A percentile compares a stretch with the other conserved stretches of the same genome.
Evolutionary conservation across 2,329 filamentous ascomycete genomes (phyloP).

Genomic region (Penicillium sp.): DNA sequence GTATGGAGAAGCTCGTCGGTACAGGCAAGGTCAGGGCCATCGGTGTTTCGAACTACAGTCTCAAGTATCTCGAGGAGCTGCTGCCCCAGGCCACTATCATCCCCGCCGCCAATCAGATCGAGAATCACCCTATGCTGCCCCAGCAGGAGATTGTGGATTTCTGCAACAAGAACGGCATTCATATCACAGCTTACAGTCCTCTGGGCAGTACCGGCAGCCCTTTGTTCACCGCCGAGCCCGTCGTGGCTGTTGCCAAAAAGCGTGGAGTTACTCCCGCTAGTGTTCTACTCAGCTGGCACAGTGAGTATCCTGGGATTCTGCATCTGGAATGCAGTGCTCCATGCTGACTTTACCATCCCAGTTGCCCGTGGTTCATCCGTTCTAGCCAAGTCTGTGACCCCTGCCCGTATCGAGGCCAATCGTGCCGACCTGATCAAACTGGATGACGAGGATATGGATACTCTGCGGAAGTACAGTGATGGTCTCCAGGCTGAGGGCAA

Average conservation of each 20-base stretch:
- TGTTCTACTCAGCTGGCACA: constrained; percentile 45
- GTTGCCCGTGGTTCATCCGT: constrained; percentile 41
- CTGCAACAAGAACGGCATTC: constrained; percentile 50
- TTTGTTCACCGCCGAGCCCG: constrained; percentile 41
- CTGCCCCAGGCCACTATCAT: constrained; percentile 56
- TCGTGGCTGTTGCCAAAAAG: constrained; percentile 42
- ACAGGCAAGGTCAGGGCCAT: constrained; percentile 56
- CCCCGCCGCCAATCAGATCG: constrained; percentile 75
- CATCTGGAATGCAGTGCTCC: neutral
- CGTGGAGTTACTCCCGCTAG: constrained; percentile 39
- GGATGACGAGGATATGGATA: constrained; percentile 38
- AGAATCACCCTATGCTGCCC: constrained; percentile 68
- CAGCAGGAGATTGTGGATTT: constrained; percentile 53
- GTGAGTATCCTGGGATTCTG: constrained; percentile 24
- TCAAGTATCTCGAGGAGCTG: constrained; percentile 53
- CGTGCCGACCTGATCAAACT: constrained; percentile 36
- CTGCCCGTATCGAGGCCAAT: constrained; percentile 42
- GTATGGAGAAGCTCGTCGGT: constrained; percentile 57
- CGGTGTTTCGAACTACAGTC: constrained; percentile 58
- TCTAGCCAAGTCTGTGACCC: constrained; percentile 43
- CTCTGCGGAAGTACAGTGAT: constrained; percentile 38
- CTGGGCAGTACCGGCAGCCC: constrained; percentile 44
- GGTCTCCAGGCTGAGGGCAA: constrained; percentile 31
- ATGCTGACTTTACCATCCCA: constrained; percentile 15
- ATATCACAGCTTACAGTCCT: constrained; percentile 52